phyloP scores from a whole-genome alignment of 441 rosid species.

The Adansonia rubrostipa region DNA sequence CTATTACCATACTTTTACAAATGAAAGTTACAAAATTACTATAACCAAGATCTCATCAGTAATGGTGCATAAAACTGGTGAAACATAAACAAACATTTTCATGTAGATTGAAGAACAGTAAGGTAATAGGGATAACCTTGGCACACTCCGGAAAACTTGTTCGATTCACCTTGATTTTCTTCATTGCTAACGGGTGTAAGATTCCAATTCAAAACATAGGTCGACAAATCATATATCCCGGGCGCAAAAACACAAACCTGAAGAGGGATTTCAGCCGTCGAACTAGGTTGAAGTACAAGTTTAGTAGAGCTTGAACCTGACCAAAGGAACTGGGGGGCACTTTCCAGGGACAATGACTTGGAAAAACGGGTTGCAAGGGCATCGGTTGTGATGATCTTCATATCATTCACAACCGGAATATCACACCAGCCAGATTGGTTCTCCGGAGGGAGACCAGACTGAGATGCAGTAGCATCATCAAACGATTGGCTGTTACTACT shows the following conservation, averaged over 20 bases:
- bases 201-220: constrained; percentile 77
- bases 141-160: constrained; percentile 59
- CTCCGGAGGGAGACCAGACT: constrained; percentile 41
- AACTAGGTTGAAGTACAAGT: constrained; percentile 58
- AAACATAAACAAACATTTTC: constrained; percentile 32
- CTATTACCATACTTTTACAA: constrained; percentile 40
- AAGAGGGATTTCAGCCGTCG: constrained; percentile 64
- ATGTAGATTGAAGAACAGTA: constrained; percentile 68
- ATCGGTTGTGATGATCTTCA: constrained; percentile 57
- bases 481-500: constrained; percentile 32
- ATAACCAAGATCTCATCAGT: constrained; percentile 19
- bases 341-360: constrained; percentile 51
- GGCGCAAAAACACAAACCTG: constrained; percentile 81
- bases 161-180: constrained; percentile 36
- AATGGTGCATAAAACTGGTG: constrained; percentile 6
- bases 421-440: constrained; percentile 80
- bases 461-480: constrained; percentile 33
- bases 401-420: constrained; percentile 53
- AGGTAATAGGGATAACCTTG: constrained; percentile 73
- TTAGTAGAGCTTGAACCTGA: constrained; percentile 76
- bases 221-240: constrained; percentile 75
- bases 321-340: constrained; percentile 79
- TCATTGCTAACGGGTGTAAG: constrained; percentile 33
- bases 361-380: constrained; percentile 37
- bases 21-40: constrained; percentile 36